Conservation (phyloP, 192 early-diverging fungal genomes). For the Gonapodya sp. region DNA sequence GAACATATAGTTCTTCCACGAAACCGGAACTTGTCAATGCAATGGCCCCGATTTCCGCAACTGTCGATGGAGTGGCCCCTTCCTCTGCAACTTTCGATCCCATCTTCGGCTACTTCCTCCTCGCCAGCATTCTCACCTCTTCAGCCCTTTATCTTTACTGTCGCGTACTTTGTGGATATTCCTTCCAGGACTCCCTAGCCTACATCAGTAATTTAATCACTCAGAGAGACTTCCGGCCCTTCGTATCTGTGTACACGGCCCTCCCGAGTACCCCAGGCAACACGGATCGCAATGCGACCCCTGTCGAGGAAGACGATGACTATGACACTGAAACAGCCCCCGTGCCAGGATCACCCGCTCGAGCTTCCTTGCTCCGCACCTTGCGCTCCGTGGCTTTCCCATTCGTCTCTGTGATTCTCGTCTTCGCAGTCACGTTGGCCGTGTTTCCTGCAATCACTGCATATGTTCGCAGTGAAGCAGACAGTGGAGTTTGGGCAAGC, state of each 20-base stretch:
- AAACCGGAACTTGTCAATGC: neutral
- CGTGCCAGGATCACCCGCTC: no score
- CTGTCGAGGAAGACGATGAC: no score
- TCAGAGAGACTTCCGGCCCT: neutral
- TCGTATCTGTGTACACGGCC: neutral
- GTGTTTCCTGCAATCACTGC: slow-evolving; percentile 69
- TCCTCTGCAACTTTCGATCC: neutral
- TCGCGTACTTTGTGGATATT: neutral
- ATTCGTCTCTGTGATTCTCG: slow-evolving; percentile 40
- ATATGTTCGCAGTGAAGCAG: slow-evolving; percentile 39
- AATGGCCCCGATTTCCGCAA: neutral
- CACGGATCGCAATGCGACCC: neutral
- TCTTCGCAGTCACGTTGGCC: slow-evolving; percentile 58
- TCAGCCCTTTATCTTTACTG: neutral
- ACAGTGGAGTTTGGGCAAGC: slow-evolving; percentile 34
- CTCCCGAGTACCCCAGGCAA: neutral
- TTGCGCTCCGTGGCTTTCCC: slow-evolving; percentile 21
- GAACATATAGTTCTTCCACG: neutral
- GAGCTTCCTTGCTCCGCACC: slow-evolving; percentile 23
- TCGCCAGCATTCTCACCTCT: neutral
- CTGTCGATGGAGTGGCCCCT: neutral
- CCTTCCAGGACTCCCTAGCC: no score
- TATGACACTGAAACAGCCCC: no score
- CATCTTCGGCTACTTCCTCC: slow-evolving; percentile 12
- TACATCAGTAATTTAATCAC: no score